Evolutionary conservation across 371 early-diverging fungal species (phyloP), one percentile per base, ranked within the genome.

Genomic region (Apophysomyces variabilis): DNA sequence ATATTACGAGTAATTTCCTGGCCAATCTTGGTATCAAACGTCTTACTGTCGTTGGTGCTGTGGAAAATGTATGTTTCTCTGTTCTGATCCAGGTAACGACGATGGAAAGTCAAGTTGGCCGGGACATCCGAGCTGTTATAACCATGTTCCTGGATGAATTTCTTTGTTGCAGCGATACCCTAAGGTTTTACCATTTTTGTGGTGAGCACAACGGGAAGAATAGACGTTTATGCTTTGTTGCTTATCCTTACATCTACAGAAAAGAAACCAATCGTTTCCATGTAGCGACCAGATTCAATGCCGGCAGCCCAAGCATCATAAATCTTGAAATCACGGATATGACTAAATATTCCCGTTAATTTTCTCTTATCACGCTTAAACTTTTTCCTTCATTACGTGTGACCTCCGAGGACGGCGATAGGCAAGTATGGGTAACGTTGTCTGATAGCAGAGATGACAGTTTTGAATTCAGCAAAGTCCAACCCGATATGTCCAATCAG

Each of bases 21-120:
- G 13, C 89, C 89, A 32, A 68, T 66, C 60, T 60, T 50, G 44
- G 83, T 83, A 69, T 80, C 82, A 50, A 86, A 83, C 37, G 62
- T 61, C 44, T 69, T 50, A 37, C 14, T 46, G 16, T 66, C 38
- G 1, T 58, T 62, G 21, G 58, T 36, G 8, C 84, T 65, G 64
- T 86, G 89, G 59, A 72, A 83, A 71, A 85, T 82, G 75, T 80
- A 85, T 41, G 86, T 86, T 36, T 77, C 68, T 4, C 84, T 68
- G 66, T 88, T 88, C 63, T 82, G 81, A 66, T 87, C 85, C 9
- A 88, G 75, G 74, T 88, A 88, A 4, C 87, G 83, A 59, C 87
- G 82, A 58, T 73, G 66, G 68, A 87, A 82, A 7, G 80, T 83
- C 61, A 86, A 60, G 66, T 84, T 82, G 71, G 62, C 37, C 8